Percentiles rank a stretch among this genome's conserved stretches.
Evolutionary conservation across 805 yeast species (phyloP).

Genomic region (Yamadazyma endophytica): DNA sequence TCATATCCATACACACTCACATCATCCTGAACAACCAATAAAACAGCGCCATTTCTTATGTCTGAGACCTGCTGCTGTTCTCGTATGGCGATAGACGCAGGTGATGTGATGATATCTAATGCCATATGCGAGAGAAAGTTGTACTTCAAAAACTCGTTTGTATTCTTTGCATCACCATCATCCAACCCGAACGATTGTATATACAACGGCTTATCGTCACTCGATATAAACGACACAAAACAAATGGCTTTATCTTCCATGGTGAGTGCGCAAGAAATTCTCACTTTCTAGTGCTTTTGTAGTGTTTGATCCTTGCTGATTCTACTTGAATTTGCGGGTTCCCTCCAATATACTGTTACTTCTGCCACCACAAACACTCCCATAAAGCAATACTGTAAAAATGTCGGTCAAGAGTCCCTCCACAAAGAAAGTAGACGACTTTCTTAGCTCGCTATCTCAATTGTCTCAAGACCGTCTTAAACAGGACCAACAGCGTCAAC

Average conservation of each 20-base stretch:
- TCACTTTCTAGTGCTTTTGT: too few species aligned
- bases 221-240: constrained; percentile 55
- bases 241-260: constrained; percentile 24
- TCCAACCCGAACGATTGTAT: constrained; percentile 44
- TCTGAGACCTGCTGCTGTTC: constrained; percentile 29
- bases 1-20: constrained; percentile 65
- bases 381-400: too few species aligned
- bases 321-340: too few species aligned
- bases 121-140: constrained; percentile 76
- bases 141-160: constrained; percentile 52
- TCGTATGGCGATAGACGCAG: constrained; percentile 35
- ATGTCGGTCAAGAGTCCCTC: too few species aligned
- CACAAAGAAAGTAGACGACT: constrained; percentile 32
- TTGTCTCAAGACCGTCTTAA: constrained; percentile 30
- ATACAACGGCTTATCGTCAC: constrained; percentile 57
- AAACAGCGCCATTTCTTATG: constrained; percentile 17
- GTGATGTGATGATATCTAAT: constrained; percentile 61
- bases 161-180: constrained; percentile 10
- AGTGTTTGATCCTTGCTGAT: too few species aligned
- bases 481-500: constrained; percentile 33
- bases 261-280: too few species aligned
- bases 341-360: too few species aligned
- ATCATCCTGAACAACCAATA: constrained; percentile 65
- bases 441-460: constrained; percentile 30
- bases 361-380: too few species aligned